Base-by-base conservation (phyloP, 306 rosid species). In the Pueraria montana region DNA sequence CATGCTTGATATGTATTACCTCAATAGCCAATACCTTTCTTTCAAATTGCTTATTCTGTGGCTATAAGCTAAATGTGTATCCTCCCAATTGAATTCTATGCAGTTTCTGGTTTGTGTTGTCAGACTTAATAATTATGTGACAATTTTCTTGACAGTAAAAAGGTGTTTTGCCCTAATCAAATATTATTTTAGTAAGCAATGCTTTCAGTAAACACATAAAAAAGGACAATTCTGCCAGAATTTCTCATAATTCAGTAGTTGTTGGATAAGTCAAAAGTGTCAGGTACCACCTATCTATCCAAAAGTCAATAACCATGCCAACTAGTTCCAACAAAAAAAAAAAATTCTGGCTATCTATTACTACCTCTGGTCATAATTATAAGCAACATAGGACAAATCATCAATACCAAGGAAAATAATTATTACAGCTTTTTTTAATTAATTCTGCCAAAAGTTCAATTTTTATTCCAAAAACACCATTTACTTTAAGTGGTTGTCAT, bases 251-350 rank as follows among this genome's bases (percentile, higher is more conserved):
- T 42, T 80, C n/a, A 17, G 18, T 68, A 16, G 43, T 79, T 68
- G n/a, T 69, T 69, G 40, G 55, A 24, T 34, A 6, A 34, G 40
- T 79, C 68, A 79, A 65, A 34, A 69, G 30, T 80, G 36, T 5
- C 2, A 24, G 70, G 69, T 43, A 52, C 65, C 26, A 38, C 18
- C 12, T 1, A 10, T 34, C 52, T 42, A 52, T 23, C 53, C 32
- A 45, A 62, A 63, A 9, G 11, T 63, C 16, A 77, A 9, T 63
- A 26, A 63, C 48, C 24, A 74, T 36, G 77, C 21, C 58, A 59
- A 27, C n/a, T 42, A 13, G 20, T 66, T 64, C 23, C 53, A 23
- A 20, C 40, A 58, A 16, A 49, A 27, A 20, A 16, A 58, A 16
- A 49, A 27, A 20, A 16, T 58, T 76, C 16, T 58, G 63, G 66